phyloP scores from a whole-genome alignment of 1,284 basidiomycete genomes.

The Pseudozyma sp. region DNA sequence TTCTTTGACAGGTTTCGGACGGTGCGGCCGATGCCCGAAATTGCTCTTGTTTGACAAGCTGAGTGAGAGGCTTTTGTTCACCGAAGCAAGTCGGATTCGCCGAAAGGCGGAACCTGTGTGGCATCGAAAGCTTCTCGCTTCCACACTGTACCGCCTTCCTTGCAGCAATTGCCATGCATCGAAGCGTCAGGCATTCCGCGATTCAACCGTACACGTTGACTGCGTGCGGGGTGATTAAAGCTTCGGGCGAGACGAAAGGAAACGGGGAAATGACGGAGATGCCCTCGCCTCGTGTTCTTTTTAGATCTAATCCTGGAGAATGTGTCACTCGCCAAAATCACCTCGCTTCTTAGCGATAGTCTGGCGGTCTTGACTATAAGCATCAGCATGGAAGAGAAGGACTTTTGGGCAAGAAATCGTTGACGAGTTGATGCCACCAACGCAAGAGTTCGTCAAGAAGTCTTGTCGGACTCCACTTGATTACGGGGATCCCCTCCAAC shows the following conservation, averaged over 20 bases:
- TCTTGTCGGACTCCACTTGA: conserved; percentile 2
- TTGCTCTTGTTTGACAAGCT: too few species aligned
- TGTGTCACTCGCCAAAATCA: background rate
- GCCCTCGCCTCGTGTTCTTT: background rate
- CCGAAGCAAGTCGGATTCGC: background rate
- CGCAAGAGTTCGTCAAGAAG: background rate
- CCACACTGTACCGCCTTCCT: too few species aligned
- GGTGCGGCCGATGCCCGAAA: conserved; percentile 44
- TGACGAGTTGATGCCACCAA: background rate
- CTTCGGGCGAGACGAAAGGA: background rate
- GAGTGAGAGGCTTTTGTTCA: conserved; percentile 2
- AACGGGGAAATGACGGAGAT: conserved; percentile 19
- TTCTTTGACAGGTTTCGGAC: conserved; percentile 19
- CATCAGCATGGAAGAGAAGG: too few species aligned
- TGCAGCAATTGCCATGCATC: too few species aligned
- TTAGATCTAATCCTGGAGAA: background rate
- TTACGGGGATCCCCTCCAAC: too few species aligned
- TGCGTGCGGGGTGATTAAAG: too few species aligned
- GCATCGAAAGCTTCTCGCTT: too few species aligned
- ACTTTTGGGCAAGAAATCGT: background rate
- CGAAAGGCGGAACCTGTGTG: background rate
- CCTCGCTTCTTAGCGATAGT: too few species aligned
- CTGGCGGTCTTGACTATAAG: too few species aligned
- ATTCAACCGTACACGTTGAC: too few species aligned
- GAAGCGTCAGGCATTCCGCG: too few species aligned